These are phyloP conservation scores for Hypomontagnella monticulosa DNA, from an alignment of 495 filamentous ascomycete genomes.

Conservation along the genomic window DNA sequence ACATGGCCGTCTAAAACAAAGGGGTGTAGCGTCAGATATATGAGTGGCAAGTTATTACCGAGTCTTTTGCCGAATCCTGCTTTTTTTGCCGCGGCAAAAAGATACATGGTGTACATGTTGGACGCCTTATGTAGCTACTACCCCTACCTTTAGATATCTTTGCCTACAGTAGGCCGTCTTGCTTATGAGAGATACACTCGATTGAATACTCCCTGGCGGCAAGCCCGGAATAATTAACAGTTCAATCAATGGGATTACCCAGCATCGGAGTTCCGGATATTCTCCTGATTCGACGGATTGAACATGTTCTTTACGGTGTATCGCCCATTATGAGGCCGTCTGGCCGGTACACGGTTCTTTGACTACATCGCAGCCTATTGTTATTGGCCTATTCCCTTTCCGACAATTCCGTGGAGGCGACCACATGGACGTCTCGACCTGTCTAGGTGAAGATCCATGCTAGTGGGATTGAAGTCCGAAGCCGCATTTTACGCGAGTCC, in stretches of 20 bases:
- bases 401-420: constrained; percentile 18
- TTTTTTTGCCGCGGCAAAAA: constrained; percentile 31
- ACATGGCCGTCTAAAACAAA: background rate
- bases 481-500: constrained; percentile 25
- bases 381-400: constrained; percentile 9
- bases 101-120: background rate
- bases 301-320: background rate
- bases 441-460: constrained; percentile 8
- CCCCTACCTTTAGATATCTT: constrained; percentile 5
- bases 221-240: constrained; percentile 7
- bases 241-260: constrained; percentile 1
- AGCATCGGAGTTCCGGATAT: constrained; percentile 14
- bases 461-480: constrained; percentile 16
- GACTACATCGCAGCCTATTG: constrained; percentile 8
- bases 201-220: constrained; percentile 5
- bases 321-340: constrained; percentile 4
- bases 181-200: constrained; percentile 8
- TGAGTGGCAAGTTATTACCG: constrained; percentile 25
- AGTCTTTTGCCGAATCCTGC: constrained; percentile 26
- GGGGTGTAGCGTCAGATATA: background rate
- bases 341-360: constrained; percentile 5
- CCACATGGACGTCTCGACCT: constrained; percentile 19
- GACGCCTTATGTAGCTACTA: background rate
- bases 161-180: background rate
- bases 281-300: constrained; percentile 20